Base-by-base conservation (phyloP, 2,329 filamentous ascomycete genomes). In the Aspergillus sergii region DNA sequence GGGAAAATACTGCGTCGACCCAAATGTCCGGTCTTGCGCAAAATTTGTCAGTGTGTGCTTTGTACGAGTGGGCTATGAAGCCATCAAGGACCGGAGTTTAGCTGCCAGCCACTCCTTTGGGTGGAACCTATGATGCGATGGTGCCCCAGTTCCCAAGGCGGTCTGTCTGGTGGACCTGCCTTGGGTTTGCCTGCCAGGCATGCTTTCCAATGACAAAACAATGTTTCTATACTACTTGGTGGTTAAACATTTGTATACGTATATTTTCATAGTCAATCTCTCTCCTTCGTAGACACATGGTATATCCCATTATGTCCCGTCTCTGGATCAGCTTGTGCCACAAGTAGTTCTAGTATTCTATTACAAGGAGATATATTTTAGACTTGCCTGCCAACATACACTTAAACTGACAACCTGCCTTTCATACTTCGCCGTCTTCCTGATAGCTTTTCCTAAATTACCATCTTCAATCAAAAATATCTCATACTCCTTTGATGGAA, bases 161-260 rank as follows among this genome's bases (percentile, higher is more conserved):
- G 58, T 60, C 58, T 51, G 39, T 11, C 39, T 21, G 48, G 58
- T 60, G 58, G 58, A 60, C 36, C 39, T n/a, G 19, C 12, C 12
- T 2, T 23, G 14, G 23, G 28, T 23, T 51, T 43, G 57, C 9
- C 23, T 32, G 16, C 6, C 48, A 32, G 21, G 46, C 26, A 28
- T 28, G 26, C 26, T 28, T 28, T 7, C 5, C 26, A 28, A 28
- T 28, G 26, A 28, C 6, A 28, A 28, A 28, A 28, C 26, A 28
- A 28, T 28, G 26, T 28, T 28, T 28, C 26, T 28, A 8, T 28
- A 28, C 26, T 28, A 28, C 26, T 28, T 28, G 6, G 1, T 28
- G 34, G 34, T 39, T 16, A 16, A 16, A 39, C 14, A 6, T 39
- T 12, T 39, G 4, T 39, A 7, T 39, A 39, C 34, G 26, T 28